phyloP scores from a whole-genome alignment of 805 yeast species.

The Kluyveromyces lactis region DNA sequence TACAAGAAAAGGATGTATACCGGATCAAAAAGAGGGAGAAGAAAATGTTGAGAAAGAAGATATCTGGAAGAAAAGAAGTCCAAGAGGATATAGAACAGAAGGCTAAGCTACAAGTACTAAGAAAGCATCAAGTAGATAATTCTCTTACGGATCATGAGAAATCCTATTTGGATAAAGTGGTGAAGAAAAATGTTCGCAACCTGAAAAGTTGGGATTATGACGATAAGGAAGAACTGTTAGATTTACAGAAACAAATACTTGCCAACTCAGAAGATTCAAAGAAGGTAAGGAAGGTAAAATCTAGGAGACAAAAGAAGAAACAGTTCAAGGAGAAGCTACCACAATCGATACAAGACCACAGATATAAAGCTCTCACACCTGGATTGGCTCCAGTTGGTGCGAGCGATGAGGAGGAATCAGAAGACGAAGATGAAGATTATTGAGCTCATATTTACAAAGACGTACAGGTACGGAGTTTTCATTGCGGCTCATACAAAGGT shows the following conservation, averaged over 20 bases:
- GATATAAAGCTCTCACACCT: slow-evolving; percentile 63
- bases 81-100: slow-evolving; percentile 20
- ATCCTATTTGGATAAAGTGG: slow-evolving; percentile 27
- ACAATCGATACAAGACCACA: slow-evolving; percentile 16
- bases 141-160: slow-evolving; percentile 30
- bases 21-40: slow-evolving; percentile 31
- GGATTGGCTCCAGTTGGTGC: slow-evolving; percentile 78
- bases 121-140: slow-evolving; percentile 26
- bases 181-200: slow-evolving; percentile 31
- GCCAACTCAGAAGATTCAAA: slow-evolving; percentile 34
- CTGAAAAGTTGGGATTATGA: slow-evolving; percentile 37
- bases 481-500: no score
- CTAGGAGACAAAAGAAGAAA: slow-evolving; percentile 20
- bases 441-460: neutral
- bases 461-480: no score
- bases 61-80: slow-evolving; percentile 14
- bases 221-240: slow-evolving; percentile 33
- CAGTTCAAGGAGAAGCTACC: slow-evolving; percentile 23
- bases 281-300: slow-evolving; percentile 28
- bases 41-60: slow-evolving; percentile 21
- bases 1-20: slow-evolving; percentile 29
- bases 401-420: slow-evolving; percentile 42
- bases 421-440: slow-evolving; percentile 20
- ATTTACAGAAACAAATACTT: slow-evolving; percentile 37
- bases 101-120: slow-evolving; percentile 30